Evolutionary conservation across 495 filamentous ascomycete species (phyloP), one percentile per base, ranked within the genome.

Genomic region (Trichoderma parareesei): DNA sequence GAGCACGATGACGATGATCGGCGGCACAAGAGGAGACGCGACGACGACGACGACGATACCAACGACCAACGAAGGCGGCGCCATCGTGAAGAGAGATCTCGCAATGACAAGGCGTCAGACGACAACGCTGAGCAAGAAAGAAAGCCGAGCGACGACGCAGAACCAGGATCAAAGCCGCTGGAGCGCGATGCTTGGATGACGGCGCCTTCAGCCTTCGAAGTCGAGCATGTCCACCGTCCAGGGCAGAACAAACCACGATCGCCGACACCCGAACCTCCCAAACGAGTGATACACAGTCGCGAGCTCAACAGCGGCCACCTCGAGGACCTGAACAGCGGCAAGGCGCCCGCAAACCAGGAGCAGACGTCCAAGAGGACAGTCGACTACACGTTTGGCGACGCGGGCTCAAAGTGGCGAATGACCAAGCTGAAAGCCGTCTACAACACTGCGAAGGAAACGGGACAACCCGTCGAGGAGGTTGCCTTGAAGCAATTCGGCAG

Each of bases 351-450:
- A 33, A 72, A 74, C 10, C 63, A 84, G 9, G 77, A 84, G 42
- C 72, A 81, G 16, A 74, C 85, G 11, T 75, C 81, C 1, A 79
- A 84, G 66, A 84, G 88, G 67, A 84, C 90, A 41, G 86, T 95
- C 14, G 77, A 80, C 65, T 99, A 98, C 71, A 89, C 79, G 0
- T 96, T 99, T 76, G 94, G 94, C 18, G 95, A 99, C 73, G 73
- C 84, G 14, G 94, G 95, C 0, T 90, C 92, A 18, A 82, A 89
- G 67, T 99, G 95, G 93, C 86, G 94, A 57, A 97, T 98, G 93
- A 93, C 87, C 41, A 96, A 91, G 71, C 82, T 99, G 38, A 91
- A 89, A 69, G 89, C 87, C 7, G 88, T 96, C 18, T 96, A 96
- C 76, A 83, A 87, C 61, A 84, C 87, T 64, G 88, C 91, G 0